Conservation (phyloP, 1,139 yeast genomes). For the Blastobotrys apis region DNA sequence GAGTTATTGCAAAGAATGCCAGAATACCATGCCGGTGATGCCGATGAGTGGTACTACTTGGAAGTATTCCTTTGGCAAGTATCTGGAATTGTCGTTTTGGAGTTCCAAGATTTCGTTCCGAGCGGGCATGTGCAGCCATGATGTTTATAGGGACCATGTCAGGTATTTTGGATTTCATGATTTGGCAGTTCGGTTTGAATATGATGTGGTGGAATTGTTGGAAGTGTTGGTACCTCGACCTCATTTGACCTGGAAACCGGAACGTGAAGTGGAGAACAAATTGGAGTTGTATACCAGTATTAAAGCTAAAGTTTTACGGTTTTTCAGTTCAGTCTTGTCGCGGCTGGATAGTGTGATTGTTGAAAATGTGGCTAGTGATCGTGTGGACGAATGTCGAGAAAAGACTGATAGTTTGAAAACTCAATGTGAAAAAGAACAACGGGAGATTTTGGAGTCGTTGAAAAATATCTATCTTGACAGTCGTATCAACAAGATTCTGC, state of each 20-base stretch:
- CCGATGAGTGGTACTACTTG: conserved; percentile 89
- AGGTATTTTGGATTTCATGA: conserved; percentile 83
- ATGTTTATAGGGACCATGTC: conserved; percentile 73
- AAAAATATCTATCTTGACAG: conserved; percentile 53
- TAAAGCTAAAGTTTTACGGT: conserved; percentile 48
- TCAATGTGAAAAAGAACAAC: conserved; percentile 51
- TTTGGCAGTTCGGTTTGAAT: conserved; percentile 73
- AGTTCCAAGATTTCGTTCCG: conserved; percentile 45
- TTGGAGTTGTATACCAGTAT: conserved; percentile 57
- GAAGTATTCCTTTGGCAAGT: conserved; percentile 90
- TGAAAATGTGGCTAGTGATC: conserved; percentile 68
- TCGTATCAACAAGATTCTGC: conserved; percentile 60
- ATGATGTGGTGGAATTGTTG: conserved; percentile 65
- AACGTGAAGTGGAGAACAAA: conserved; percentile 65
- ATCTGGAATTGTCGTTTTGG: conserved; percentile 81
- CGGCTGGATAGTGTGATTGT: conserved; percentile 75
- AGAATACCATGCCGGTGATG: conserved; percentile 67
- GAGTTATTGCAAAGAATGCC: conserved; percentile 85
- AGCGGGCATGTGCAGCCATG: conserved; percentile 68
- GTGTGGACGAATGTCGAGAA: conserved; percentile 61
- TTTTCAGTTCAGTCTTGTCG: conserved; percentile 70
- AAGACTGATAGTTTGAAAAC: conserved; percentile 56
- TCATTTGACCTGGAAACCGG: conserved; percentile 67
- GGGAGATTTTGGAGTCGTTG: conserved; percentile 44
- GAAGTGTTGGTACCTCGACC: conserved; percentile 78